Conservation (phyloP, 2,329 filamentous ascomycete genomes). For the Arthrocladium fulminans region DNA sequence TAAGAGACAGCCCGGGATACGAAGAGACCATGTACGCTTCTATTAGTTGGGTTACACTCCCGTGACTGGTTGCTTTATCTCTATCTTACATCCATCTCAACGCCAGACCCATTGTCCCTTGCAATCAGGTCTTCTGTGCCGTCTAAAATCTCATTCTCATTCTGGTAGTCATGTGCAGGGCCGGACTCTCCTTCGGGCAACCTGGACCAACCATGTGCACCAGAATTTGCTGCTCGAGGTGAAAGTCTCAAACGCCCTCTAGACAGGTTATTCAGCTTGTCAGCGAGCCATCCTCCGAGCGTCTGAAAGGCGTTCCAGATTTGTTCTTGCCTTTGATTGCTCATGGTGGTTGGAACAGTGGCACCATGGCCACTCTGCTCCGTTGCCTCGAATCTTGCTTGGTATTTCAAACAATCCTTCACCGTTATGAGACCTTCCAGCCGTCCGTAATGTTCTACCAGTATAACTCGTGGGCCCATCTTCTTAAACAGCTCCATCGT, state of each 20-base stretch:
- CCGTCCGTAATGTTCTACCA: conserved; percentile 81
- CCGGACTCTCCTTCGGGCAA: conserved; percentile 12
- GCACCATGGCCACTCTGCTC: conserved; percentile 49
- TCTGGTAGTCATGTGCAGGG: conserved; percentile 22
- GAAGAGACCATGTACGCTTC: too few species aligned
- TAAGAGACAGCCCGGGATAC: too few species aligned
- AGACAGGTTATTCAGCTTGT: conserved; percentile 44
- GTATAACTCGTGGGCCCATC: conserved; percentile 85
- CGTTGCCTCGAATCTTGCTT: conserved; percentile 87
- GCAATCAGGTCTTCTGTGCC: conserved; percentile 21
- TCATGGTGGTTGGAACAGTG: conserved; percentile 33
- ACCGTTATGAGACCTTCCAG: conserved; percentile 83
- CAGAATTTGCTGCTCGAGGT: conserved; percentile 10
- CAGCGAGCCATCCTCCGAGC: conserved; percentile 51
- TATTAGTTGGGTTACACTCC: neutral
- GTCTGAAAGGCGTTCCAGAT: conserved; percentile 53
- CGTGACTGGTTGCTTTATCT: neutral
- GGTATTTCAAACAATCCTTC: conserved; percentile 94
- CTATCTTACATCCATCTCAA: conserved; percentile 20
- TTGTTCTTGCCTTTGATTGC: conserved; percentile 51
- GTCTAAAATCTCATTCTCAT: conserved; percentile 23
- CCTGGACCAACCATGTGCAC: conserved; percentile 17
- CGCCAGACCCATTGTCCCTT: conserved; percentile 8
- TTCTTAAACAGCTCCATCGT: conserved; percentile 99
- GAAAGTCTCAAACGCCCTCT: conserved; percentile 50